These are phyloP conservation scores for Bipolaris oryzae DNA, from an alignment of 2,329 filamentous ascomycete genomes.

Conservation along the genomic window DNA sequence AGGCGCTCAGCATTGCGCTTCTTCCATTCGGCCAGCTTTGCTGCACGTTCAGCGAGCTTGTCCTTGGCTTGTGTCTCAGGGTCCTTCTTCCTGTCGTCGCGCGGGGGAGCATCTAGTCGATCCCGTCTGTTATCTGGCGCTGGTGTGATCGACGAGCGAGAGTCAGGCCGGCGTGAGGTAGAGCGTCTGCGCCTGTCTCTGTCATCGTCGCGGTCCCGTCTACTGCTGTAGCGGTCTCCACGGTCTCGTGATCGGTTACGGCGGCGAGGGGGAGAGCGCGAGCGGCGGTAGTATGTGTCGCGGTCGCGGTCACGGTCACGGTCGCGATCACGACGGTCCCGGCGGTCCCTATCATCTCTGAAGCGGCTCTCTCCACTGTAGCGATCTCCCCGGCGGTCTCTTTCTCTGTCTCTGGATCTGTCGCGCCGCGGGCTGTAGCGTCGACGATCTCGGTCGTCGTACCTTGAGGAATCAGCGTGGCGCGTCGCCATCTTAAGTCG, in stretches of 20 bases:
- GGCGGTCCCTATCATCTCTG: slow-evolving; percentile 60
- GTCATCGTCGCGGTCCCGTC: slow-evolving; percentile 65
- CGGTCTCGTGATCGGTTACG: slow-evolving; percentile 38
- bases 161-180: slow-evolving; percentile 63
- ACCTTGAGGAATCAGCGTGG: slow-evolving; percentile 76
- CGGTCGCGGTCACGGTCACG: slow-evolving; percentile 10
- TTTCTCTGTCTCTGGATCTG: slow-evolving; percentile 27
- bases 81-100: slow-evolving; percentile 63
- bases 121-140: slow-evolving; percentile 31
- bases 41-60: slow-evolving; percentile 32
- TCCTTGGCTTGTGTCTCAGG: slow-evolving; percentile 32
- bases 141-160: slow-evolving; percentile 68
- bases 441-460: slow-evolving; percentile 43
- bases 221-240: slow-evolving; percentile 63
- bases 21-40: slow-evolving; percentile 77
- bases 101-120: slow-evolving; percentile 49
- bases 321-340: slow-evolving; percentile 60
- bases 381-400: slow-evolving; percentile 53
- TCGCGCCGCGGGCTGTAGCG: slow-evolving; percentile 42
- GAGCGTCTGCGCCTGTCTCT: slow-evolving; percentile 72
- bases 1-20: slow-evolving; percentile 61
- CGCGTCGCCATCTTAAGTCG: slow-evolving; percentile 54
- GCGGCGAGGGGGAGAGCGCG: slow-evolving; percentile 11
- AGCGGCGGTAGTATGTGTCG: slow-evolving; percentile 10
- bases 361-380: slow-evolving; percentile 38